Evolutionary conservation across 495 filamentous ascomycete species (phyloP).

Genomic region (Neurospora cerealis): DNA sequence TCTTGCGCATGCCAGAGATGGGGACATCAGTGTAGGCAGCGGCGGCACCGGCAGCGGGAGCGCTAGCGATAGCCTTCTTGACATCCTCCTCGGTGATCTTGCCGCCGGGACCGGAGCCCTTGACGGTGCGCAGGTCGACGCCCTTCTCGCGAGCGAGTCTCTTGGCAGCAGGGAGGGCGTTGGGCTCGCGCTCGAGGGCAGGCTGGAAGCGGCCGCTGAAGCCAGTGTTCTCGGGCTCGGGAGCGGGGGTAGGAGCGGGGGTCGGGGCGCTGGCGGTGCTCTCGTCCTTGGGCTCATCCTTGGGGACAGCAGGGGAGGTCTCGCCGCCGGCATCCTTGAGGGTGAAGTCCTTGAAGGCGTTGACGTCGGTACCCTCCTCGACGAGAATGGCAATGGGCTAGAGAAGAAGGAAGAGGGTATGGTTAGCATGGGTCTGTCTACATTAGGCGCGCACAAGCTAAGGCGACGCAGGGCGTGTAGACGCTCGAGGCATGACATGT

Average conservation of each 20-base stretch:
- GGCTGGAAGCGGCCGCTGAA: conserved; percentile 71
- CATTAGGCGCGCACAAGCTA: conserved; percentile 16
- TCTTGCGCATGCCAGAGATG: conserved; percentile 91
- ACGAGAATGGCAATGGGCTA: conserved; percentile 95
- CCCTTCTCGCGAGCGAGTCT: conserved; percentile 78
- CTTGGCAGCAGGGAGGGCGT: conserved; percentile 65
- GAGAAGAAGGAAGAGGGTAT: conserved; percentile 1
- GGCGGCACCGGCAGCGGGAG: conserved; percentile 28
- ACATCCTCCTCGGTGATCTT: conserved; percentile 87
- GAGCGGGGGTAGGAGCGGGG: conserved; percentile 47
- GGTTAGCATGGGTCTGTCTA: background rate
- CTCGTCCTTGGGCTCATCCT: conserved; percentile 44
- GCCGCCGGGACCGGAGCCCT: conserved; percentile 80
- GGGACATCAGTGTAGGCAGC: conserved; percentile 73
- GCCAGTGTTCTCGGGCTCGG: conserved; percentile 62
- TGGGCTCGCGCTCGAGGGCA: conserved; percentile 67
- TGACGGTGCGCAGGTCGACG: conserved; percentile 65
- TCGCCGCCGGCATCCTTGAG: conserved; percentile 84
- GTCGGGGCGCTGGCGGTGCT: conserved; percentile 47
- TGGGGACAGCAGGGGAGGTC: conserved; percentile 44
- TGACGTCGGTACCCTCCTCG: conserved; percentile 78
- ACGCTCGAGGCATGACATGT: background rate
- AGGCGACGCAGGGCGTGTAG: background rate
- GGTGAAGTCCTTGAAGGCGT: conserved; percentile 80
- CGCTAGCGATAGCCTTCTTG: conserved; percentile 55